Evolutionary conservation across 345 rosid species (phyloP), one percentile per base, ranked within the genome.

Genomic region (Luvunga scandens): DNA sequence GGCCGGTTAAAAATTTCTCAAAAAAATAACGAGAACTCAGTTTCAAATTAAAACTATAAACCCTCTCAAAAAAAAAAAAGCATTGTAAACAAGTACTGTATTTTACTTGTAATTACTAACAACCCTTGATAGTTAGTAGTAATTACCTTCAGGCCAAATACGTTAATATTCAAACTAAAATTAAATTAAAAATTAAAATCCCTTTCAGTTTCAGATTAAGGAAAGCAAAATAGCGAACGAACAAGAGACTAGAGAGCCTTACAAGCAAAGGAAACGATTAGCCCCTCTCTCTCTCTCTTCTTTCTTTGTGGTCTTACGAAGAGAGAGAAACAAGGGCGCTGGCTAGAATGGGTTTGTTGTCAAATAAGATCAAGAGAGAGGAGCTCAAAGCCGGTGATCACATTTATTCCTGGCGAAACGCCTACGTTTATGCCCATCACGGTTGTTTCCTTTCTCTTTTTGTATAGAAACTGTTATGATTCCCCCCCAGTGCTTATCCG

Each of bases 341-440:
- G 50, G 42, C n/a, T 1, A 30, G 48, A 73, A 92, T 94, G 90
- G 93, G 94, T 33, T 73, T 94, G 61, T 56, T 92, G 8, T 90
- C 95, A 2, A 88, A 94, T 85, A 80, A 75, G 78, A 87, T 92
- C 82, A 42, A 65, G 7, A 86, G 84, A 65, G 92, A 91, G 22
- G 79, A 84, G 34, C 77, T 94, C 2, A 88, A 89, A 75, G 57
- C 92, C 14, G 96, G 96, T 9, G 97, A 92, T 86, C 98, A 94
- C 80, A 91, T 94, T 74, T 94, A 92, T 78, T 88, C 98, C 4
- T 94, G 97, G 97, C 85, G 96, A 57, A 81, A 63, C 50, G 92
- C 87, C 78, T 94, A 86, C 83, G 30, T 89, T 63, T 94, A 92
- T 68, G 83, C 93, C 30, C 98, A 92, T 82, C 98, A 94, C 81